A percentile compares a stretch with the other conserved stretches of the same genome.
Evolutionary conservation across 106 monocot species (phyloP).

Genomic region (Platanthera zijinensis): DNA sequence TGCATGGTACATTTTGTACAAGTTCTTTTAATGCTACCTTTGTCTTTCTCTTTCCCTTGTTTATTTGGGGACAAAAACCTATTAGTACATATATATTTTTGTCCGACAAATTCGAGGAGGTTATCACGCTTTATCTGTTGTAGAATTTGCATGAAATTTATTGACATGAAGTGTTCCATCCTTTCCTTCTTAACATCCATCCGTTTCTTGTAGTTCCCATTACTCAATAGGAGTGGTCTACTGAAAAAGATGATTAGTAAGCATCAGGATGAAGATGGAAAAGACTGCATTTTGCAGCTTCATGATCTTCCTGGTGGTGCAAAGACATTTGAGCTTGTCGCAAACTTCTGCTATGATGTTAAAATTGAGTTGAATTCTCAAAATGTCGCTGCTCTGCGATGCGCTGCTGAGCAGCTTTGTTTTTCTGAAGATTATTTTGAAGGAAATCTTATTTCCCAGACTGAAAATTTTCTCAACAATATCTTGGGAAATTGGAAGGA

Average conservation of each 20-base stretch:
- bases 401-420: slow-evolving; percentile 34
- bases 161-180: background rate
- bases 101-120: too few species aligned
- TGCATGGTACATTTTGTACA: too few species aligned
- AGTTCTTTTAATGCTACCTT: too few species aligned
- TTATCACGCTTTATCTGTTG: background rate
- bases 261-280: slow-evolving; percentile 16
- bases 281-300: slow-evolving; percentile 24
- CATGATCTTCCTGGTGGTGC: slow-evolving; percentile 44
- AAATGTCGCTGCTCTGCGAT: slow-evolving; percentile 27
- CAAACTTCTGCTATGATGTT: slow-evolving; percentile 42
- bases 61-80: too few species aligned
- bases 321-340: slow-evolving; percentile 36
- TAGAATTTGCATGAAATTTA: background rate
- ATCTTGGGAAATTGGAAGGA: slow-evolving; percentile 33
- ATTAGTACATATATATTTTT: too few species aligned
- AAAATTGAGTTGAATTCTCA: slow-evolving; percentile 27
- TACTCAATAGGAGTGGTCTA: slow-evolving; percentile 32
- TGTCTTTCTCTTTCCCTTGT: too few species aligned
- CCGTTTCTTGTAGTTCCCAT: slow-evolving; percentile 26
- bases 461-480: slow-evolving; percentile 33
- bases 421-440: slow-evolving; percentile 36
- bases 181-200: background rate
- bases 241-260: slow-evolving; percentile 33
- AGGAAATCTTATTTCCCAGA: slow-evolving; percentile 32